Percentiles rank a stretch among this genome's conserved stretches.
Conservation (phyloP, 495 filamentous ascomycete genomes). For the Aspergillus incahuasiensis region DNA sequence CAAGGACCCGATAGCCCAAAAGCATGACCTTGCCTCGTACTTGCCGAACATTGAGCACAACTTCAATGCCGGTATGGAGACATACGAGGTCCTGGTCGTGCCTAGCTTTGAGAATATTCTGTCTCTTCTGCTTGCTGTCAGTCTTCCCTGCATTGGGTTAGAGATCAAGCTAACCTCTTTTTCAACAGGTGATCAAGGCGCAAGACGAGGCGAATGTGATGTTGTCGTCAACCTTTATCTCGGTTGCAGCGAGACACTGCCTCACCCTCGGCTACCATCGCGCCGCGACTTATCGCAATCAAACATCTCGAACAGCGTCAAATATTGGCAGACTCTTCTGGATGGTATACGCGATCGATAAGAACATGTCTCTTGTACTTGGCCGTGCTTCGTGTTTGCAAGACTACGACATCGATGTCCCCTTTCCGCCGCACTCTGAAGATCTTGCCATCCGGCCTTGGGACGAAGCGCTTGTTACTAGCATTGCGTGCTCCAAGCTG, state of each 20-base stretch:
- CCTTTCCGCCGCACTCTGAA: too few species aligned
- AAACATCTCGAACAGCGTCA: not conserved
- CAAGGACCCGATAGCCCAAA: constrained; percentile 11
- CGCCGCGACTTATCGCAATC: constrained; percentile 14
- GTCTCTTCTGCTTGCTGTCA: constrained; percentile 21
- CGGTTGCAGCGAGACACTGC: constrained; percentile 18
- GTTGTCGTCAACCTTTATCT: constrained; percentile 8
- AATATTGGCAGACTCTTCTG: constrained; percentile 18
- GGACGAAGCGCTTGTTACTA: too few species aligned
- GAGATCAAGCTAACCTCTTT: too few species aligned
- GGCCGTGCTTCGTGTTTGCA: too few species aligned
- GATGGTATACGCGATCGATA: constrained; percentile 19
- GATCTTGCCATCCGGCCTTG: too few species aligned
- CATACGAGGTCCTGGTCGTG: constrained; percentile 17
- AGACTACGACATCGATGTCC: too few species aligned
- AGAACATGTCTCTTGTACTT: constrained; percentile 18
- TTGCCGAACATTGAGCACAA: constrained; percentile 8
- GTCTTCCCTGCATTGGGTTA: too few species aligned
- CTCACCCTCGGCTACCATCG: constrained; percentile 18
- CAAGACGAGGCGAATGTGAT: constrained; percentile 17
- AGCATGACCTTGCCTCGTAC: constrained; percentile 16
- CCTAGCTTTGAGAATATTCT: constrained; percentile 25
- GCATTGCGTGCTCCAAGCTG: too few species aligned
- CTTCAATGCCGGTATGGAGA: constrained; percentile 17
- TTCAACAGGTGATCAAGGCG: constrained; percentile 14